Conservation (phyloP, 208 protist species). For the Acanthamoeba healyi region DNA sequence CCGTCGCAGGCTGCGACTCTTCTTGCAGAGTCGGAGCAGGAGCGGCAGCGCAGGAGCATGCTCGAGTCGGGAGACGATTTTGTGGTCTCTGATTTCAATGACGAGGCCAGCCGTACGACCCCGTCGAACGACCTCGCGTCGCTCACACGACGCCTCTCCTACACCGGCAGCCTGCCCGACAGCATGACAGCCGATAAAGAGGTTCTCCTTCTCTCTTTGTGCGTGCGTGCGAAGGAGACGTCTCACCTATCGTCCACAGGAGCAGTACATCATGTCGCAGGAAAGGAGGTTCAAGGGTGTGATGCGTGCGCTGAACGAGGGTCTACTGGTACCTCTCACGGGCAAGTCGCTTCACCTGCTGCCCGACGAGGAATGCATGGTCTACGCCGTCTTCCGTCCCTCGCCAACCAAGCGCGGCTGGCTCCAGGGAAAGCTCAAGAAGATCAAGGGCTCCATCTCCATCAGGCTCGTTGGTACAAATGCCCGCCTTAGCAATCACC, state of each 20-base stretch:
- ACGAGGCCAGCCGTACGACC: not conserved
- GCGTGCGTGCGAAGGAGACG: not conserved
- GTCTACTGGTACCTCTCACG: constrained; percentile 53
- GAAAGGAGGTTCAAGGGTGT: constrained; percentile 55
- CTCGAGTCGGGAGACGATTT: constrained; percentile 30
- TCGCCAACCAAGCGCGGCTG: constrained; percentile 76
- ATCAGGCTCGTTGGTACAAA: constrained; percentile 52
- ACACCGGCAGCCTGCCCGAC: constrained; percentile 38
- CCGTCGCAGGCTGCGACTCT: not conserved
- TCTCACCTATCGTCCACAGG: constrained; percentile 33
- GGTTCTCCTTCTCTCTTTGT: not conserved
- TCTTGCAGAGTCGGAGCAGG: not conserved
- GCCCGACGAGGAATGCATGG: constrained; percentile 72
- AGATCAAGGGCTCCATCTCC: constrained; percentile 81
- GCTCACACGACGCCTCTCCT: constrained; percentile 29
- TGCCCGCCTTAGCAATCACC: not conserved
- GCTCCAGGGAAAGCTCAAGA: constrained; percentile 79
- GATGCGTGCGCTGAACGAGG: constrained; percentile 42
- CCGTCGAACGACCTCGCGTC: constrained; percentile 50
- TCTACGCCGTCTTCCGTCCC: constrained; percentile 80
- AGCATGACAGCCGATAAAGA: not conserved
- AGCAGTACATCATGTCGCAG: constrained; percentile 65
- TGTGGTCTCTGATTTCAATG: not conserved
- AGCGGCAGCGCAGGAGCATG: not conserved
- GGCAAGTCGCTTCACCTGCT: constrained; percentile 64